Conservation (phyloP, 306 rosid species). For the Abrus pulchellus region DNA sequence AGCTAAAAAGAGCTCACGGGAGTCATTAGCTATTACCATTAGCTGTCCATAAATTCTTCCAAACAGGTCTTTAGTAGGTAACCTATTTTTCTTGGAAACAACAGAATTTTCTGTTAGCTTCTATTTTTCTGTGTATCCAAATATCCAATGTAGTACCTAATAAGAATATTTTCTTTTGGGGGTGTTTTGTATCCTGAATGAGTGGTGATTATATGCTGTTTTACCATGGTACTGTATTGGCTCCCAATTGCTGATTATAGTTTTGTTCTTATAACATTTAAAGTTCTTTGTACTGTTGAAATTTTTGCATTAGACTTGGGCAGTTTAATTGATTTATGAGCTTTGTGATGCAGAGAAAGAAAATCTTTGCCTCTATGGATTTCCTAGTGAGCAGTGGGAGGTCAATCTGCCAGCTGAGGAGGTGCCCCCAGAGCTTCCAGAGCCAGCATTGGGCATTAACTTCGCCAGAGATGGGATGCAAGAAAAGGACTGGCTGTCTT, state of each 20-base stretch:
- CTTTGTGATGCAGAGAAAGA: conserved; percentile 61
- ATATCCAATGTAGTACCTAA: neutral
- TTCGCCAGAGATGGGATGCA: conserved; percentile 70
- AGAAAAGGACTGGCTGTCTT: conserved; percentile 62
- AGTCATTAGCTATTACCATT: no score
- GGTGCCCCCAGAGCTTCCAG: conserved; percentile 68
- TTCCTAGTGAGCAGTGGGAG: conserved; percentile 67
- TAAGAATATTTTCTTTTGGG: neutral
- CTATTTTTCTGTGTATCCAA: neutral
- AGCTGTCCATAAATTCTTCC: no score
- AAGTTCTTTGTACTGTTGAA: neutral
- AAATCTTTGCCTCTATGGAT: conserved; percentile 71
- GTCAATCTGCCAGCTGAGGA: conserved; percentile 68
- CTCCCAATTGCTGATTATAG: conserved; percentile 13
- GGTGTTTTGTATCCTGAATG: neutral
- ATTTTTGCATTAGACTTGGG: neutral
- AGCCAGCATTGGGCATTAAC: conserved; percentile 67
- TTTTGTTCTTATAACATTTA: conserved; percentile 31
- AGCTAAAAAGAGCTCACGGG: no score
- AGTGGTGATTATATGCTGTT: conserved; percentile 33
- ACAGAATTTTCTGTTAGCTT: conserved; percentile 1
- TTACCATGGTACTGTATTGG: neutral
- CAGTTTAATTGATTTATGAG: conserved; percentile 18
- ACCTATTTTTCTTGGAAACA: conserved; percentile 8
- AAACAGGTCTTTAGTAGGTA: neutral